Evolutionary conservation across 2,329 filamentous ascomycete species (phyloP), one percentile per base, ranked within the genome.

Genomic region (Fusarium caatingaense): DNA sequence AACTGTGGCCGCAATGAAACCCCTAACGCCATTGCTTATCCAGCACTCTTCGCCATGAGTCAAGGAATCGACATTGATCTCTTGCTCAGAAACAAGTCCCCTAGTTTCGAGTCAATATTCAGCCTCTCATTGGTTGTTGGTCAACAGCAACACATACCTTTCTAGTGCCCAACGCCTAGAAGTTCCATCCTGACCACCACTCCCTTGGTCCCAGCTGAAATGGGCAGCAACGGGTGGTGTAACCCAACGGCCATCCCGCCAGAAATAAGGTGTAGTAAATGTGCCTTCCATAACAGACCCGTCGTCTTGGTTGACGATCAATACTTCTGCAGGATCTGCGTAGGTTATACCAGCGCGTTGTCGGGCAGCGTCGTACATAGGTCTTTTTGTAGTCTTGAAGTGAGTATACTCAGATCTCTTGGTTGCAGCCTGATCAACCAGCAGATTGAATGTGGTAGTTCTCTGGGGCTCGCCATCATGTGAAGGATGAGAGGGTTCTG

Each of bases 11-110:
- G 78, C 82, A 15, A 90, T 83, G 71, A 97, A 97, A 0, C 95
- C 95, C 69, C 92, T 87, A 3, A 95, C 91, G 0, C 92, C 94
- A 78, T 95, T 98, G 78, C 94, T 97, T 56, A 98, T 81, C 92
- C 93, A 97, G 66, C 94, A 92, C 56, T 90, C 85, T 78, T 98
- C 94, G 2, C 91, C 92, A 68, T 93, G 84, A 6, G 84, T 76
- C 15, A 97, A 78, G 9, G 89, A 89, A 15, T 85, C 81, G 4
- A 83, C 83, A n/a, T 78, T 78, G 18, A 97, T 83, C 5, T 82
- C 79, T 67, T 89, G 86, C 76, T 97, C 92, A 30, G 85, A 83
- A 56, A 88, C 94, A 46, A 96, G 81, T 1, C 80, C 82, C 61
- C 85, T 88, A 42, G 45, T 30, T 27, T n/a, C 15, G 40, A 16